Evolutionary conservation across 129 eudicot genomes (phyloP).

Genomic region (Flaveria ramosissima): DNA sequence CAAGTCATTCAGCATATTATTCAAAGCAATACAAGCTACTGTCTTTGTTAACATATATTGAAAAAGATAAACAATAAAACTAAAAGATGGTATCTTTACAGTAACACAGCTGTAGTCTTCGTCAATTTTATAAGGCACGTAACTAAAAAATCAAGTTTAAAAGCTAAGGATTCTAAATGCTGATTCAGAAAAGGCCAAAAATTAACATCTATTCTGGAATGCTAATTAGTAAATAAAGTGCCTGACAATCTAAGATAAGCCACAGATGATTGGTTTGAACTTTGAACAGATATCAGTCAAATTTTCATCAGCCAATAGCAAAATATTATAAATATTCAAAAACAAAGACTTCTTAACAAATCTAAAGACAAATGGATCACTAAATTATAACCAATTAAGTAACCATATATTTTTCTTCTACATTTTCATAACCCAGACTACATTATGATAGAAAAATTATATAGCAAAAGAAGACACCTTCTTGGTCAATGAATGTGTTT

Average conservation of each 20-base stretch:
- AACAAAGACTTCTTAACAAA: background rate
- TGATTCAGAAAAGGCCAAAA: background rate
- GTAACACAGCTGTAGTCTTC: background rate
- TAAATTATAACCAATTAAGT: background rate
- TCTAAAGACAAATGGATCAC: background rate
- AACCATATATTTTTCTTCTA: background rate
- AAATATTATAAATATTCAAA: background rate
- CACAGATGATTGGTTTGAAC: no score
- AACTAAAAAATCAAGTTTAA: background rate
- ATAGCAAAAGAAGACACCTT: conserved; percentile 39
- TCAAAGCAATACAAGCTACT: background rate
- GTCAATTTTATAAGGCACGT: background rate
- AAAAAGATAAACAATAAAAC: background rate
- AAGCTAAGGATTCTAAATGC: background rate
- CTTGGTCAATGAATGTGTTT: conserved; percentile 39
- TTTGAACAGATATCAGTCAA: background rate
- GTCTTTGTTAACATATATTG: background rate
- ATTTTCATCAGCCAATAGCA: background rate
- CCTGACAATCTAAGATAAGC: background rate
- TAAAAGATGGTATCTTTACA: background rate
- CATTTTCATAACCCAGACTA: no score
- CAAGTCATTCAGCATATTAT: background rate
- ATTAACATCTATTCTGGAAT: background rate
- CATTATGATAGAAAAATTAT: background rate
- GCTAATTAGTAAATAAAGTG: background rate